Evolutionary conservation across 208 protist genomes (phyloP), one percentile per base, ranked within the genome.

Genomic region (Naegleria gruberi): DNA sequence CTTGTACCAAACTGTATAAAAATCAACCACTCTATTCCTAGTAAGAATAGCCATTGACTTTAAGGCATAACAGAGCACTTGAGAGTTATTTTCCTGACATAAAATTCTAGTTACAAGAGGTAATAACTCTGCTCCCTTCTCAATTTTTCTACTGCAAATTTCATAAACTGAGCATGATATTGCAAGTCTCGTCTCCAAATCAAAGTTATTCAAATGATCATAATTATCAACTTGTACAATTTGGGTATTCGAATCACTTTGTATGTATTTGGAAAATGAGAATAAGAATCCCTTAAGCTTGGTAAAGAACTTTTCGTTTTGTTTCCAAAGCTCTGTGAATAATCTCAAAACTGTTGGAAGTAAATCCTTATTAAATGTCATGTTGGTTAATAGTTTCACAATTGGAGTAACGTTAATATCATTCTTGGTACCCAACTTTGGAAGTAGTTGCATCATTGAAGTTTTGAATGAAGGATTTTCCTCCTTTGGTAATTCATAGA

Each of bases 401-500:
- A 65, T 42, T 34, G 84, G 43, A 0, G 46, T 88, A 17, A 88
- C 84, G 42, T n/a, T 40, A 19, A 47, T 8, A 43, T 26, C 46
- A 65, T 65, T 34, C 65, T 40, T 65, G 4, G 84, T 65, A 10
- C 84, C 45, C 1, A 88, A 4, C 4, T 40, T 65, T 34, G 84
- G 84, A 17, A 88, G 4, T 34, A 10, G 7, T 19, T 51, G 5
- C 26, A 88, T 65, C 1, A 88, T 2, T n/a, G 41, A 3, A 12
- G 42, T 51, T 41, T 41, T 8, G 0, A 17, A 26, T 15, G 19
- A 23, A 26, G 44, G 0, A 41, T 88, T 47, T 0, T 51, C 40
- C 65, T 88, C 84, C 17, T 42, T 47, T 0, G 84, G 43, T 88
- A 65, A 65, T 88, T 88, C 84, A 65, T 65, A 88, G 6, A 88